Evolutionary conservation across 2,329 filamentous ascomycete genomes (phyloP).

Genomic region (Sclerotinia borealis): DNA sequence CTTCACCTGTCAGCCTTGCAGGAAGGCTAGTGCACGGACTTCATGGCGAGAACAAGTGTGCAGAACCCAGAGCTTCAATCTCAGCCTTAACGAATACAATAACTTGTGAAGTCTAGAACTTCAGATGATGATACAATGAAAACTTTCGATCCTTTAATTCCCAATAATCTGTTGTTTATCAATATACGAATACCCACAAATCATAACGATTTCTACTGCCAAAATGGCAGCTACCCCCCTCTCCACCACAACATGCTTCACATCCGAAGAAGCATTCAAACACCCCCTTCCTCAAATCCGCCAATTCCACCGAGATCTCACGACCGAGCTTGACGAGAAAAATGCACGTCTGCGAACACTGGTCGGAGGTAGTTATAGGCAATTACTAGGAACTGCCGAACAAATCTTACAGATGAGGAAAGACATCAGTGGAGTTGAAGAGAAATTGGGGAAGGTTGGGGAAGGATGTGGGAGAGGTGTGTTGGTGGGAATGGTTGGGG

Average conservation of each 20-base stretch:
- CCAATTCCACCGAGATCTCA: constrained; percentile 54
- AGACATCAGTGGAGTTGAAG: constrained; percentile 70
- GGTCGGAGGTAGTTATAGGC: constrained; percentile 69
- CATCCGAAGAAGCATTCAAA: constrained; percentile 31
- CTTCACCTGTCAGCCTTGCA: not conserved
- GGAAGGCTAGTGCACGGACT: constrained; percentile 1
- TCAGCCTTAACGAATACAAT: not conserved
- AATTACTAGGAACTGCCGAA: constrained; percentile 85
- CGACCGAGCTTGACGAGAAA: constrained; percentile 56
- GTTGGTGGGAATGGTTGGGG: constrained; percentile 58
- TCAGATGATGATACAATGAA: not conserved
- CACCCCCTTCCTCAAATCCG: constrained; percentile 59
- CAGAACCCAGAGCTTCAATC: not conserved
- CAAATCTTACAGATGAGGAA: constrained; percentile 85
- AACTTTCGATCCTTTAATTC: not conserved
- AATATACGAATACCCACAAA: not conserved
- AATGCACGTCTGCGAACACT: constrained; percentile 55
- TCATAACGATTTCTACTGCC: not conserved
- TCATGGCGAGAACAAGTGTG: not conserved
- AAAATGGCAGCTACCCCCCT: constrained; percentile 32
- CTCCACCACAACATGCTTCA: constrained; percentile 48
- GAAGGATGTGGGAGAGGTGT: constrained; percentile 68
- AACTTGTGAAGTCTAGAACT: not conserved
- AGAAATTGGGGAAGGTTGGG: constrained; percentile 65
- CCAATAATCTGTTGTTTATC: not conserved